These are phyloP conservation scores for Auriculariales sp. DNA, from an alignment of 768 basidiomycete species.

Conservation along the genomic window DNA sequence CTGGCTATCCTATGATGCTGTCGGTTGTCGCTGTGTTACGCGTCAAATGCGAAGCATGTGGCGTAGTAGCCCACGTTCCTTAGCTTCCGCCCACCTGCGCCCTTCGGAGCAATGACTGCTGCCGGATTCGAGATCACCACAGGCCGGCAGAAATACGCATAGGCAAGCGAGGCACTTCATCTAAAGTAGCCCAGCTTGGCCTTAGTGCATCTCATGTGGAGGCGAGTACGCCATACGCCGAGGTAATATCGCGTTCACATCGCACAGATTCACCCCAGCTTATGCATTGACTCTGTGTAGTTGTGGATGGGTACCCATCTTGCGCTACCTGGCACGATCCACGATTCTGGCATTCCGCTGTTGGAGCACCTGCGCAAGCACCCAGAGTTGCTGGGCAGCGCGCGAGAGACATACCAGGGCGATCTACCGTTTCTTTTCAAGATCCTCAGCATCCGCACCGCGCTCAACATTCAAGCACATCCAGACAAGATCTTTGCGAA, in stretches of 20 bases:
- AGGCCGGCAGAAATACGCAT: constrained; percentile 83
- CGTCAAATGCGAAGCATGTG: too few relatives aligned
- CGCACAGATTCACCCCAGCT: background rate
- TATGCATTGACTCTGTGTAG: constrained; percentile 24
- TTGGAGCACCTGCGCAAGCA: constrained; percentile 48
- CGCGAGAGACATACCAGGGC: constrained; percentile 27
- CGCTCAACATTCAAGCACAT: constrained; percentile 83
- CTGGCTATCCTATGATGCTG: too few relatives aligned
- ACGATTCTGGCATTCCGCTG: constrained; percentile 31
- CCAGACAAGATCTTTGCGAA: constrained; percentile 77
- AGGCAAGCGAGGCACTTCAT: constrained; percentile 71
- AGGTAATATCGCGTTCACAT: constrained; percentile 38
- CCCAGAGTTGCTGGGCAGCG: constrained; percentile 52
- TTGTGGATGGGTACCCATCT: constrained; percentile 99
- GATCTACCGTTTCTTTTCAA: constrained; percentile 89
- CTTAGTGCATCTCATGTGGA: constrained; percentile 50
- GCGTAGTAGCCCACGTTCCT: too few relatives aligned
- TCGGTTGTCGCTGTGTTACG: too few relatives aligned
- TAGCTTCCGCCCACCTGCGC: too few relatives aligned
- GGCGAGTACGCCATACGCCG: constrained; percentile 72
- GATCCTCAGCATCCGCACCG: constrained; percentile 78
- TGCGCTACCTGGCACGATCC: constrained; percentile 44
- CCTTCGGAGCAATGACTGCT: too few relatives aligned
- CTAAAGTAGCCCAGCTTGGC: constrained; percentile 83
- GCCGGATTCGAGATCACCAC: constrained; percentile 68